Percentiles rank a stretch among this genome's conserved stretches.
These are phyloP conservation scores for Malus orientalis DNA, from an alignment of 306 rosid species.

Conservation along the genomic window DNA sequence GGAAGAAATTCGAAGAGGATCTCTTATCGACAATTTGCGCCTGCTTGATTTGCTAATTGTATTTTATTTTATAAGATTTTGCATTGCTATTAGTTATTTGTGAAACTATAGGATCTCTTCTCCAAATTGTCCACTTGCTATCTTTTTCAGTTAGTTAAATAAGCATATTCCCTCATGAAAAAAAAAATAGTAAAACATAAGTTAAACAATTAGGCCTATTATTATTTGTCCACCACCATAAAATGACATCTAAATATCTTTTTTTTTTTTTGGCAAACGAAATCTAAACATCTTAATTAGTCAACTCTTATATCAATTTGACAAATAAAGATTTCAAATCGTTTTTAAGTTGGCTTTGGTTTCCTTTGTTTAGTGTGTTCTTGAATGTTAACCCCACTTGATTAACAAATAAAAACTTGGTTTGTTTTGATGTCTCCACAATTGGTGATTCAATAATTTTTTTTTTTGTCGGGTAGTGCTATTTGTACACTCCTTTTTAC, in stretches of 20 bases:
- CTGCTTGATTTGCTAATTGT: neutral
- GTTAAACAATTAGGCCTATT: neutral
- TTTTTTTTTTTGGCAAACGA: neutral
- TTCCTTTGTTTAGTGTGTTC: neutral
- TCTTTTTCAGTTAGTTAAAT: neutral
- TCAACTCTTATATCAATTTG: constrained; percentile 30
- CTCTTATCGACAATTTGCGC: neutral
- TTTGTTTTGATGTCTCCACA: neutral
- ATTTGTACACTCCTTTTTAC: no score
- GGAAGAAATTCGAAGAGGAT: no score
- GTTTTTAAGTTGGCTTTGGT: neutral
- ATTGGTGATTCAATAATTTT: neutral
- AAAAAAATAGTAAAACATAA: neutral
- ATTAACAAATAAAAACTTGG: neutral
- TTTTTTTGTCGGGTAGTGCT: neutral
- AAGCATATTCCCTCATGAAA: neutral
- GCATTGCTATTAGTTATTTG: neutral
- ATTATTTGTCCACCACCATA: constrained; percentile 1
- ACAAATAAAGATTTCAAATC: neutral
- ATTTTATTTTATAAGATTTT: neutral
- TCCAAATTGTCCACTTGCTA: neutral
- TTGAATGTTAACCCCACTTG: neutral
- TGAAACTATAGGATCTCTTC: neutral
- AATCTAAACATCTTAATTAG: constrained; percentile 8
- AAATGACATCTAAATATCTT: constrained; percentile 5